phyloP scores from a whole-genome alignment of 352 stramenopile genomes.

The Phytophthora ramorum region DNA sequence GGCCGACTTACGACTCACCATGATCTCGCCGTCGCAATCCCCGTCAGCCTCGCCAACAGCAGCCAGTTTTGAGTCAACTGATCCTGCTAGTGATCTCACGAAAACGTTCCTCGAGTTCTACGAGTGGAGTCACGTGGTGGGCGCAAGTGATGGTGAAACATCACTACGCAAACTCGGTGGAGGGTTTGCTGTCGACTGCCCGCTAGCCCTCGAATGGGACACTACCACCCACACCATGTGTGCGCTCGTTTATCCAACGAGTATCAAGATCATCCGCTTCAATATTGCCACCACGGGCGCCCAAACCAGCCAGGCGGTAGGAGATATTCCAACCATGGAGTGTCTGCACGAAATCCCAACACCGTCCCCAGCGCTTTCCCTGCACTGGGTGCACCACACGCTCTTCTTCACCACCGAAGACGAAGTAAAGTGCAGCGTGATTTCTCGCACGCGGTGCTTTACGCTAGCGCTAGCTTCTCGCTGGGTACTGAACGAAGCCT shows the following conservation, averaged over 20 bases:
- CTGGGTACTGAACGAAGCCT: slow-evolving; percentile 41
- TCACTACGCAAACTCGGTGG: slow-evolving; percentile 25
- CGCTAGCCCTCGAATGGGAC: slow-evolving; percentile 73
- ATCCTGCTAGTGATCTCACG: slow-evolving; percentile 49
- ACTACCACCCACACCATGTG: slow-evolving; percentile 49
- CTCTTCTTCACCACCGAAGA: slow-evolving; percentile 70
- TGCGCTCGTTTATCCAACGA: slow-evolving; percentile 60
- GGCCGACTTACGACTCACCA: slow-evolving; percentile 33
- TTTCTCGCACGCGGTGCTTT: slow-evolving; percentile 68
- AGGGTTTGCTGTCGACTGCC: slow-evolving; percentile 53
- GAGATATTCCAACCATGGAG: slow-evolving; percentile 19
- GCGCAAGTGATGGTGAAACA: slow-evolving; percentile 16
- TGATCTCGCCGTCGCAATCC: slow-evolving; percentile 31
- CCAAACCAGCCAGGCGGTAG: slow-evolving; percentile 24
- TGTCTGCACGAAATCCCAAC: slow-evolving; percentile 70
- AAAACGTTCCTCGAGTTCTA: slow-evolving; percentile 81
- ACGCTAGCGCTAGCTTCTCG: slow-evolving; percentile 64
- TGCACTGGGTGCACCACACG: slow-evolving; percentile 75
- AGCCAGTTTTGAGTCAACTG: slow-evolving; percentile 15
- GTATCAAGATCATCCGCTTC: slow-evolving; percentile 61
- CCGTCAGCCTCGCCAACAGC: slow-evolving; percentile 22
- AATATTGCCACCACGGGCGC: slow-evolving; percentile 9
- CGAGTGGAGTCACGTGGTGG: slow-evolving; percentile 51
- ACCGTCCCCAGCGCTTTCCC: slow-evolving; percentile 39
- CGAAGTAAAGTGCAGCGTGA: slow-evolving; percentile 69